Evolutionary conservation across 1,284 basidiomycete genomes (phyloP).

Genomic region (Boletus semigastroideus): DNA sequence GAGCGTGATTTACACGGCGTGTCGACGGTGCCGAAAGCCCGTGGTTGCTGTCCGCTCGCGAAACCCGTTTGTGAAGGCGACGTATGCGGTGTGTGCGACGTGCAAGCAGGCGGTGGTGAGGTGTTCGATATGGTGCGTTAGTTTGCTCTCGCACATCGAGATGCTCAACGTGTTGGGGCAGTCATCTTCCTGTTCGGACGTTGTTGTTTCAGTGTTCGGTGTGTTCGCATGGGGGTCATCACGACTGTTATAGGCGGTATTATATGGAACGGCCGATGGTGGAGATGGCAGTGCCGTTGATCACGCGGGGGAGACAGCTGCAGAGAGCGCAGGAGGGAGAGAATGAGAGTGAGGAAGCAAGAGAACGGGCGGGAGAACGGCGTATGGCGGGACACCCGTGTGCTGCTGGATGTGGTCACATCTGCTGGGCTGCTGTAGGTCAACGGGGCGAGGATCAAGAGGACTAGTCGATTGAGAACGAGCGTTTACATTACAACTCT

Average conservation of each 20-base stretch:
- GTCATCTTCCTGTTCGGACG: conserved; percentile 69
- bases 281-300: conserved; percentile 32
- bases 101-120: conserved; percentile 51
- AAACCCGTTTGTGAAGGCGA: conserved; percentile 35
- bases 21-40: conserved; percentile 65
- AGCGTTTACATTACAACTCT: background rate
- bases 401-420: conserved; percentile 67
- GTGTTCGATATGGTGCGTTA: conserved; percentile 70
- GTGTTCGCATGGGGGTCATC: conserved; percentile 76
- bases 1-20: conserved; percentile 66
- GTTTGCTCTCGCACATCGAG: background rate
- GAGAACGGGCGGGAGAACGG: conserved; percentile 10
- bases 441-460: conserved; percentile 4
- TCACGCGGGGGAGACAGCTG: conserved; percentile 27
- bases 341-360: conserved; percentile 7
- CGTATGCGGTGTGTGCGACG: conserved; percentile 50
- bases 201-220: conserved; percentile 69
- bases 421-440: conserved; percentile 50
- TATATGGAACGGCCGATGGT: conserved; percentile 56
- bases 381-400: conserved; percentile 49
- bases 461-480: background rate
- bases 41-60: conserved; percentile 35
- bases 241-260: conserved; percentile 66
- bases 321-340: conserved; percentile 23
- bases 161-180: conserved; percentile 1